Evolutionary conservation across 495 filamentous ascomycete species (phyloP).

Genomic region (Trichoderma virens): DNA sequence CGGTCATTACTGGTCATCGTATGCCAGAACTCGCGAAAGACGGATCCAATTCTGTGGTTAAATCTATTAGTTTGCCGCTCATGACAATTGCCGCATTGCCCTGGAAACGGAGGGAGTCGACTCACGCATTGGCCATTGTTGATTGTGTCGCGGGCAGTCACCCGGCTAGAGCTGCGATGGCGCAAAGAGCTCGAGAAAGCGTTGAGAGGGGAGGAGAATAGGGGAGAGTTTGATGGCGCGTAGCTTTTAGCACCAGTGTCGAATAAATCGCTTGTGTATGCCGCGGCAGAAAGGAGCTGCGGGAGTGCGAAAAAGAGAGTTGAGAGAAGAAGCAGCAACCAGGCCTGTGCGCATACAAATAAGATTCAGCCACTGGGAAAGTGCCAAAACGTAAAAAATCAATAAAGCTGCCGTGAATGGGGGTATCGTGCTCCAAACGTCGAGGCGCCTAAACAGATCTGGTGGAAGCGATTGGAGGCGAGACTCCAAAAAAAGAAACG

Average conservation of each 20-base stretch:
- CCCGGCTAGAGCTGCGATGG: not conserved
- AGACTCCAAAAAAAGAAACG: not conserved
- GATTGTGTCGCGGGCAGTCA: not conserved
- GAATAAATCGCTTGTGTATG: not conserved
- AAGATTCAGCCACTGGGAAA: no score
- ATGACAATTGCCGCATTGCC: not conserved
- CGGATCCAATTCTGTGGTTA: slow-evolving; percentile 45
- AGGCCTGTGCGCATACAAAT: no score
- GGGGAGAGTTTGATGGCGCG: not conserved
- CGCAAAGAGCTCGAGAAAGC: not conserved
- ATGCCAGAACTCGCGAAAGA: slow-evolving; percentile 86
- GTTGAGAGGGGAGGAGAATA: not conserved
- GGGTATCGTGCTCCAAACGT: not conserved
- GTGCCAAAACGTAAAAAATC: no score
- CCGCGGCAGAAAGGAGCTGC: not conserved
- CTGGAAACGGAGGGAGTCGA: not conserved
- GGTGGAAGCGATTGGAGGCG: not conserved
- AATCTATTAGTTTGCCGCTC: not conserved
- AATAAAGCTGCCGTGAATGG: no score
- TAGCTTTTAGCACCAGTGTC: not conserved
- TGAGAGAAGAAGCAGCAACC: no score
- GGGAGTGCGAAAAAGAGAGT: not conserved
- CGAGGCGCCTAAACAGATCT: not conserved
- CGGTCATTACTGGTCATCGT: slow-evolving; percentile 73
- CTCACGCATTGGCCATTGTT: slow-evolving; percentile 11